Evolutionary conservation across 2,329 filamentous ascomycete genomes (phyloP).

Genomic region (Colletotrichum ledebouriae): DNA sequence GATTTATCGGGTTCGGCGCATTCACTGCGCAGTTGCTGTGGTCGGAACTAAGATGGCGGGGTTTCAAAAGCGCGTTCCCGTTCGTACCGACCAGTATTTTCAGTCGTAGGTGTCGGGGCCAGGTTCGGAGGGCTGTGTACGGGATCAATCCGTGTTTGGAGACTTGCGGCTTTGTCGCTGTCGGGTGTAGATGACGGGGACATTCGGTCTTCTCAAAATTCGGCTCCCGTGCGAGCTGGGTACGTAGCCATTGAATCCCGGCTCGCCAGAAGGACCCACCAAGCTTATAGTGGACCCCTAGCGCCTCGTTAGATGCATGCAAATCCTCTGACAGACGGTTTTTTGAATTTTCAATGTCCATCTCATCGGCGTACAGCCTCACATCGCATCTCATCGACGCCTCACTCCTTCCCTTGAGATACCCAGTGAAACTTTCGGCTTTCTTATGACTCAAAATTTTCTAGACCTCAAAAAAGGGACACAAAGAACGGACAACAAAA

Average conservation of each 20-base stretch:
- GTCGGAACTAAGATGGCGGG: background rate
- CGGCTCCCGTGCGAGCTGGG: conserved; percentile 24
- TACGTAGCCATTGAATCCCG: conserved; percentile 33
- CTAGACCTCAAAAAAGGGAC: too few relatives aligned
- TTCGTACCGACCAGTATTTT: background rate
- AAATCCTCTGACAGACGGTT: conserved; percentile 26
- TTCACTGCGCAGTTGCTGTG: conserved; percentile 23
- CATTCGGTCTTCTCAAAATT: conserved; percentile 31
- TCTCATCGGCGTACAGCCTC: conserved; percentile 8
- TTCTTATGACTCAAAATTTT: too few relatives aligned
- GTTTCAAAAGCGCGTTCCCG: background rate
- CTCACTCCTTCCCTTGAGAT: background rate
- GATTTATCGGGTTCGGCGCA: conserved; percentile 33
- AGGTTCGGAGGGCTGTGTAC: background rate
- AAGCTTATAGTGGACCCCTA: conserved; percentile 3
- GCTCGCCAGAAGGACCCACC: conserved; percentile 29
- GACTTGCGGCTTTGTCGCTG: conserved; percentile 44
- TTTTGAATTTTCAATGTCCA: conserved; percentile 39
- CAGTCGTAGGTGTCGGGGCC: background rate
- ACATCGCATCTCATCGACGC: conserved; percentile 11
- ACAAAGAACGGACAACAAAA: background rate
- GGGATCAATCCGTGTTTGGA: conserved; percentile 12
- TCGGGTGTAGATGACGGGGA: conserved; percentile 32
- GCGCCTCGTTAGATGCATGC: conserved; percentile 38
- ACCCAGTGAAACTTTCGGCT: background rate